A percentile compares a stretch with the other conserved stretches of the same genome.
These are phyloP conservation scores for Chaetomium sp. DNA, from an alignment of 2,329 filamentous ascomycete genomes.

Conservation along the genomic window DNA sequence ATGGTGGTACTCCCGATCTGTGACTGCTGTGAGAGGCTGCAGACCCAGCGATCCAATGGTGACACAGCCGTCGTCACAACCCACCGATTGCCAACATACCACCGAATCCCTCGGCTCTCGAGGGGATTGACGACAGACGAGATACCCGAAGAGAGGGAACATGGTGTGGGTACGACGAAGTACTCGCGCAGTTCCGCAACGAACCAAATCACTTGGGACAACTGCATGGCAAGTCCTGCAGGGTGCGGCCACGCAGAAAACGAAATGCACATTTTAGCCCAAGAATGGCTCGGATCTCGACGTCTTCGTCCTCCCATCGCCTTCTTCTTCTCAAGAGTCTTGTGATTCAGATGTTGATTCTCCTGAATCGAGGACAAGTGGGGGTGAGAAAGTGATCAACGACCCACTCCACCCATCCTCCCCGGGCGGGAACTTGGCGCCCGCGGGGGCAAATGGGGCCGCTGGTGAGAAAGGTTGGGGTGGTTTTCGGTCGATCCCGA, in stretches of 20 bases:
- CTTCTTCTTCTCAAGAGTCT: neutral
- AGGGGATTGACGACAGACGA: too few species aligned
- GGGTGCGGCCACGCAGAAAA: too few species aligned
- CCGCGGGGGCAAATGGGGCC: too few species aligned
- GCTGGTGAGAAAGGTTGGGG: too few species aligned
- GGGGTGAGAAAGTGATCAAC: neutral
- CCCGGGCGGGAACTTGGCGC: too few species aligned
- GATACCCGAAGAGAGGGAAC: too few species aligned
- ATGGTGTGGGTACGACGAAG: too few species aligned
- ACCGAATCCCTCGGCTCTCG: neutral
- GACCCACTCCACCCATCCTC: too few species aligned
- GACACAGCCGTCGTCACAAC: neutral
- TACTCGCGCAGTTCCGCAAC: too few species aligned
- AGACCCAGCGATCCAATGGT: constrained; percentile 3
- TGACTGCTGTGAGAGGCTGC: constrained; percentile 1
- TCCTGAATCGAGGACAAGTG: neutral
- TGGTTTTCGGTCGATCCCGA: neutral
- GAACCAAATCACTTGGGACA: too few species aligned
- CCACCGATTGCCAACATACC: neutral
- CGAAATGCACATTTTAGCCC: neutral
- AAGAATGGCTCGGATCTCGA: neutral
- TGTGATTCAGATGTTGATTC: neutral
- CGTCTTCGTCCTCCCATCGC: neutral
- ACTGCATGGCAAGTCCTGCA: too few species aligned
- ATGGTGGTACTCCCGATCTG: constrained; percentile 6